A percentile compares a stretch with the other conserved stretches of the same genome.
phyloP scores from a whole-genome alignment of 768 basidiomycete genomes.

The Cantharellus anzutake region DNA sequence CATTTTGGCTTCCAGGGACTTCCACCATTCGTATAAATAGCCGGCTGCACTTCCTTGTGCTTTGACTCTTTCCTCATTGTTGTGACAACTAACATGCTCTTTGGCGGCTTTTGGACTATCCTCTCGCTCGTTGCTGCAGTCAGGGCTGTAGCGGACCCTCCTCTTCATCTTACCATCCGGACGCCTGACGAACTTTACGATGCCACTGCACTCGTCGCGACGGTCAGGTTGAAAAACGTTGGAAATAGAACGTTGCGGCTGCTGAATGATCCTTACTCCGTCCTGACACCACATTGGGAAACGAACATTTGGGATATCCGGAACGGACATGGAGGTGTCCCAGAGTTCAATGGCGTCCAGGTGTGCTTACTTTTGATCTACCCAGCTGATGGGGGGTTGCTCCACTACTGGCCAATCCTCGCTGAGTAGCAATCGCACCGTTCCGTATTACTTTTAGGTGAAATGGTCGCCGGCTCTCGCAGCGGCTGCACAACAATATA shows the following conservation, averaged over 20 bases:
- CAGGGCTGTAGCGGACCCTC: no score
- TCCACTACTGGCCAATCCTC: not conserved
- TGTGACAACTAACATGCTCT: no score
- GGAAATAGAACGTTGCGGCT: constrained; percentile 1
- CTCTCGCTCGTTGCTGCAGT: no score
- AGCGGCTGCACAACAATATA: not conserved
- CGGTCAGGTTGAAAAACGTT: not conserved
- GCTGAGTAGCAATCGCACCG: not conserved
- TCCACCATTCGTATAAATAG: no score
- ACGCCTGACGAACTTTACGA: no score
- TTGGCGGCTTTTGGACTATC: no score
- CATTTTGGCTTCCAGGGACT: no score
- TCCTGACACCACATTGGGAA: constrained; percentile 6
- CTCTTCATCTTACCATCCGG: no score
- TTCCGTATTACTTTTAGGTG: not conserved
- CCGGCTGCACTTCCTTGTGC: no score
- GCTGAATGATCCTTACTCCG: constrained; percentile 3
- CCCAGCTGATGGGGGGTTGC: not conserved
- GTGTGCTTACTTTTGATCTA: not conserved
- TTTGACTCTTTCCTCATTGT: no score
- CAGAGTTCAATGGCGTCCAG: constrained; percentile 3
- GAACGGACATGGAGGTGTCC: not conserved
- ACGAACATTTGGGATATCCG: constrained; percentile 3
- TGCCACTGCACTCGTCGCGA: no score
- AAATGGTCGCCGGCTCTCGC: not conserved